phyloP scores from a whole-genome alignment of 345 rosid genomes.

The Gossypium arboreum region DNA sequence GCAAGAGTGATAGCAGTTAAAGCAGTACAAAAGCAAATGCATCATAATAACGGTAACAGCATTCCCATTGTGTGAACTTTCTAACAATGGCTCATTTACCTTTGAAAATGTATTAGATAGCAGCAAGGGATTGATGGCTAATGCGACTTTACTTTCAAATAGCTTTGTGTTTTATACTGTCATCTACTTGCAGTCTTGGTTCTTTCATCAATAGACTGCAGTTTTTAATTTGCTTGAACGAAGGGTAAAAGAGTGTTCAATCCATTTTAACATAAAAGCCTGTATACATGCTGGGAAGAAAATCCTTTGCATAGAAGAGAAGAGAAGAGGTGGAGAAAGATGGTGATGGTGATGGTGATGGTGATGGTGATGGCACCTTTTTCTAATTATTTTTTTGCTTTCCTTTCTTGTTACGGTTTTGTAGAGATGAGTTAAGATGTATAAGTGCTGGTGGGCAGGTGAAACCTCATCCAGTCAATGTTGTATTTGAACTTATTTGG shows the following conservation, averaged over 20 bases:
- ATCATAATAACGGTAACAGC: slow-evolving; percentile 39
- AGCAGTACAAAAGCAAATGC: slow-evolving; percentile 79
- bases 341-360: not conserved
- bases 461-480: slow-evolving; percentile 26
- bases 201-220: slow-evolving; percentile 16
- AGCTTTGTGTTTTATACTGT: not conserved
- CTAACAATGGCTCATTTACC: not conserved
- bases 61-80: slow-evolving; percentile 43
- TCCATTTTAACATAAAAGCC: not conserved
- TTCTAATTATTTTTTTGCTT: not conserved
- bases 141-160: slow-evolving; percentile 12
- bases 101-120: slow-evolving; percentile 1
- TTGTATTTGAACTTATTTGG: slow-evolving; percentile 5
- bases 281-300: not conserved
- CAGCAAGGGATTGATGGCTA: slow-evolving; percentile 14
- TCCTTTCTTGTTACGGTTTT: slow-evolving; percentile 14
- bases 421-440: slow-evolving; percentile 33
- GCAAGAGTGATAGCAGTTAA: slow-evolving; percentile 80
- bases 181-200: slow-evolving; percentile 16
- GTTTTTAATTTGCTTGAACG: not conserved
- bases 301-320: not conserved
- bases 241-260: slow-evolving; percentile 5
- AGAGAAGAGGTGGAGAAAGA: not conserved
- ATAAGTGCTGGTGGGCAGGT: slow-evolving; percentile 23
- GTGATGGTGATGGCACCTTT: not conserved